These are phyloP conservation scores for Magnolia officinalis DNA, from an alignment of 164 flowering plant genomes.

Conservation along the genomic window DNA sequence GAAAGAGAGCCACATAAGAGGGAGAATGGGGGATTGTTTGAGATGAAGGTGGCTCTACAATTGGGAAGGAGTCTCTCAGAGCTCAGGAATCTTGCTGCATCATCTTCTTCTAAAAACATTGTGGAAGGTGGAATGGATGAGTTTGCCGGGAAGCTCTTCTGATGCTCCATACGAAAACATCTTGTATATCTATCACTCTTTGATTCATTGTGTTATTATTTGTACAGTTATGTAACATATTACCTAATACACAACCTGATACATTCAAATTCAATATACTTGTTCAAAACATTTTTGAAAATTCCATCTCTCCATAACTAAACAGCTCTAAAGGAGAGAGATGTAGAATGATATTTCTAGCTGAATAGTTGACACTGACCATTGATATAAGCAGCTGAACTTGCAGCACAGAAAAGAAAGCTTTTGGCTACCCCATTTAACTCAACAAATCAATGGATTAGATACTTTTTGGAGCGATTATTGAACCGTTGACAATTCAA, in stretches of 20 bases:
- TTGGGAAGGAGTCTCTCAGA: conserved; percentile 46
- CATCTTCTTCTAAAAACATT: conserved; percentile 4
- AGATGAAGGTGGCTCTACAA: conserved; percentile 45
- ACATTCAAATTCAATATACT: not conserved
- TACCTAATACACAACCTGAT: not conserved
- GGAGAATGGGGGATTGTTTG: conserved; percentile 52
- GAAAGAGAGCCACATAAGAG: conserved; percentile 22
- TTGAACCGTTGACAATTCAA: too few relatives aligned
- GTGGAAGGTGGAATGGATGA: conserved; percentile 15
- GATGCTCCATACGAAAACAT: not conserved
- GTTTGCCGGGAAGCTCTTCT: conserved; percentile 56
- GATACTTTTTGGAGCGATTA: too few relatives aligned
- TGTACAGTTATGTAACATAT: not conserved
- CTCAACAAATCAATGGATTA: too few relatives aligned
- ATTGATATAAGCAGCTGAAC: too few relatives aligned
- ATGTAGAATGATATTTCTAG: too few relatives aligned
- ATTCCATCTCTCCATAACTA: not conserved
- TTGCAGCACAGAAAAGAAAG: too few relatives aligned
- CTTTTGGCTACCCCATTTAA: too few relatives aligned
- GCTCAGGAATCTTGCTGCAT: conserved; percentile 26
- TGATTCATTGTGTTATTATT: too few relatives aligned
- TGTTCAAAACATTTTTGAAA: not conserved
- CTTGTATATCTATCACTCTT: not conserved
- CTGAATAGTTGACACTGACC: too few relatives aligned
- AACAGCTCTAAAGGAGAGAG: too few relatives aligned